Evolutionary conservation across 2,329 filamentous ascomycete genomes (phyloP), one percentile per base, ranked within the genome.

Genomic region (Dactylellina sp.): DNA sequence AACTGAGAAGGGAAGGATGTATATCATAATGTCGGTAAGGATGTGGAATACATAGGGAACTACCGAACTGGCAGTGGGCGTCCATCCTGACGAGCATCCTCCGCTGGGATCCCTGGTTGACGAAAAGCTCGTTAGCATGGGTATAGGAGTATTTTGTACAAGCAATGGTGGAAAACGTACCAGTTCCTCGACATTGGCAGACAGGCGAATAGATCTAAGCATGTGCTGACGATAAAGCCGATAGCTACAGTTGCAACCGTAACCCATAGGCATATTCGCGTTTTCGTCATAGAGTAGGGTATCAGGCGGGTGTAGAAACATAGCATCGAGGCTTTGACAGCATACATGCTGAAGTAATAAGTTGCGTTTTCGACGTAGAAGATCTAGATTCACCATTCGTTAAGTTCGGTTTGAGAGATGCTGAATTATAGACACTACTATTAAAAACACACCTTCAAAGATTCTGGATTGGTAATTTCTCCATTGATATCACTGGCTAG

Each of bases 131-230:
- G 47, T 53, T 63, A n/a, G 28, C 28, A 32, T n/a, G n/a, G 28
- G 28, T 32, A 32, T 9, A 32, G 28, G 9, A 32, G 28, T 32
- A 5, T 32, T 24, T 20, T 61, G 14, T 20, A 18, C 18, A 42
- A 42, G 14, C 7, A 20, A 44, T 16, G 60, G 14, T 4, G 20
- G 20, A 25, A 22, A 35, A 7, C 37, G 5, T 40, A 68, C 71
- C 63, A 75, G 28, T 70, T 75, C 14, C 47, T 62, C 12, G 71
- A 68, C 46, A 75, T 50, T 12, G 71, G 71, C 44, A 68, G 42
- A 28, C 71, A 75, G 37, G 53, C 40, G 18, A 70, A 37, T 1
- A 75, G n/a, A 46, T 60, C 22, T 12, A 75, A 42, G 6, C 62
- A 9, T 1, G 50, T 64, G 42, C 62, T 28, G 22, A 70, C 50